A percentile compares a stretch with the other conserved stretches of the same genome.
These are phyloP conservation scores for Trichoderma virens DNA, from an alignment of 495 filamentous ascomycete species.

Conservation along the genomic window DNA sequence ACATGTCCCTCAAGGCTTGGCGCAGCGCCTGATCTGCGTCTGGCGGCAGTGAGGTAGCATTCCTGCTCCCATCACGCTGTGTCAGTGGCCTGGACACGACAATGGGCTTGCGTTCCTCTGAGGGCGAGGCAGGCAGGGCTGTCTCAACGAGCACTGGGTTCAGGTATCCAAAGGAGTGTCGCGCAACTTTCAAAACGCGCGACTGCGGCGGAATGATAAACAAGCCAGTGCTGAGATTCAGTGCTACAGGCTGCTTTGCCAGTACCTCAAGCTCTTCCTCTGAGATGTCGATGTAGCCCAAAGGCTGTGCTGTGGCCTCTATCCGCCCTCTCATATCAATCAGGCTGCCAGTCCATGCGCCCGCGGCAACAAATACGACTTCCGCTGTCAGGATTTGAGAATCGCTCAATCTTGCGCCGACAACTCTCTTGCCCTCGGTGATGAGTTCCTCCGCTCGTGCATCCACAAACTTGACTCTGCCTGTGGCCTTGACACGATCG, in stretches of 20 bases:
- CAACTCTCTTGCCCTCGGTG: conserved; percentile 27
- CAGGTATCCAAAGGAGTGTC: conserved; percentile 74
- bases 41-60: conserved; percentile 40
- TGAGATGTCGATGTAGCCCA: conserved; percentile 68
- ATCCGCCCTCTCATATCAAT: conserved; percentile 72
- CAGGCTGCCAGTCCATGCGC: conserved; percentile 73
- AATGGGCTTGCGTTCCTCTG: conserved; percentile 7
- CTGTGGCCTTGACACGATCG: conserved; percentile 41
- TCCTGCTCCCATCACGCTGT: conserved; percentile 20
- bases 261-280: conserved; percentile 58
- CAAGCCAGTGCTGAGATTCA: conserved; percentile 73
- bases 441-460: conserved; percentile 55
- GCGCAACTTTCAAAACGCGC: conserved; percentile 68
- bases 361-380: conserved; percentile 71
- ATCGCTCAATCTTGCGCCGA: conserved; percentile 49
- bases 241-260: conserved; percentile 58
- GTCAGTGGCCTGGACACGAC: conserved; percentile 42
- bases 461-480: conserved; percentile 54
- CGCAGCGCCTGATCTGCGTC: conserved; percentile 59
- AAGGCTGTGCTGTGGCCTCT: conserved; percentile 69
- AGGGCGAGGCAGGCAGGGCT: conserved; percentile 32
- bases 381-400: conserved; percentile 53
- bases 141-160: conserved; percentile 49
- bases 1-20: conserved; percentile 49
- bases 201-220: conserved; percentile 74